phyloP scores from a whole-genome alignment of 2,329 filamentous ascomycete species.

The Diaporthe helianthi region DNA sequence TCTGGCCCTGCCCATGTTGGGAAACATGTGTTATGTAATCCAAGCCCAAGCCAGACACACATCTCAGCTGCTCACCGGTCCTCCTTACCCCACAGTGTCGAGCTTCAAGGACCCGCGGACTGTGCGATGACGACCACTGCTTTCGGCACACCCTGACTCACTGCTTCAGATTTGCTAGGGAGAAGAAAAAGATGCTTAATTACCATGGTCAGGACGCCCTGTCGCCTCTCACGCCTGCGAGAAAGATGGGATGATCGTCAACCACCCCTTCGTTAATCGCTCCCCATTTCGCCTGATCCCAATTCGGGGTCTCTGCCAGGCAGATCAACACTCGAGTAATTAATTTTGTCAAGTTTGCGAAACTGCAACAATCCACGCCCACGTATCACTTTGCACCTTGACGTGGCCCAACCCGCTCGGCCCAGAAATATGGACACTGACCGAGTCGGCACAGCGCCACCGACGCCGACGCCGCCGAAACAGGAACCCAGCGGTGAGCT shows the following conservation, averaged over 20 bases:
- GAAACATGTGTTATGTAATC: constrained; percentile 14
- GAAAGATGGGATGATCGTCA: constrained; percentile 20
- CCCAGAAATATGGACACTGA: constrained; percentile 18
- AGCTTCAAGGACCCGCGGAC: not conserved
- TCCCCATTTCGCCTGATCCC: not conserved
- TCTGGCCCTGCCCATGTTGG: not conserved
- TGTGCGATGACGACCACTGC: constrained; percentile 29
- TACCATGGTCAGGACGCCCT: constrained; percentile 20
- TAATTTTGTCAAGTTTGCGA: constrained; percentile 12
- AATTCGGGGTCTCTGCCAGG: not conserved
- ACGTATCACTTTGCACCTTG: constrained; percentile 14
- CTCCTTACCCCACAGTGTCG: constrained; percentile 25
- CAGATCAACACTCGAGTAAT: not conserved
- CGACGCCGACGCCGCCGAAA: constrained; percentile 5
- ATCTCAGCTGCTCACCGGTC: not conserved
- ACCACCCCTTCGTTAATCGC: constrained; percentile 2
- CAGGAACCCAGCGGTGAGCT: not conserved
- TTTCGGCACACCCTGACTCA: constrained; percentile 22
- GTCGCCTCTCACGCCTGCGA: not conserved
- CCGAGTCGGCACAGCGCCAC: constrained; percentile 11
- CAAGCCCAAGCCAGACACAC: not conserved
- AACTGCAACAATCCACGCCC: constrained; percentile 17
- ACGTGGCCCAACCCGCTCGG: constrained; percentile 19
- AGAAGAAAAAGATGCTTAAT: constrained; percentile 29
- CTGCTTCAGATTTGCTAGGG: constrained; percentile 19